Base-by-base conservation (phyloP, 495 filamentous ascomycete genomes). In the Aspergillus diversus region DNA sequence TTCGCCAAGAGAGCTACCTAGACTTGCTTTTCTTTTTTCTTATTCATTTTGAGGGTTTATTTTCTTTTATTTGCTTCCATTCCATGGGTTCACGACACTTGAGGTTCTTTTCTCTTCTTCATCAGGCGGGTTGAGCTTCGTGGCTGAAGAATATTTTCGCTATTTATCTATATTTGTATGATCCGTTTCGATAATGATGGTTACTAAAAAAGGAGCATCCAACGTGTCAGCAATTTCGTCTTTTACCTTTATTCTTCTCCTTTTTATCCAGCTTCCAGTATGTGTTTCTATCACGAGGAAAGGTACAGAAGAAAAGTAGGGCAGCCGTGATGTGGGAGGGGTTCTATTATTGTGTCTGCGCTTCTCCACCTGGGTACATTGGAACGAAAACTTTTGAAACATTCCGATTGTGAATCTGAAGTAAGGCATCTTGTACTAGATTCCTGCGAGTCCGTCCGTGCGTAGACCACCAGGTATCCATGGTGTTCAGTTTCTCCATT, bases 1-100 rank as follows among this genome's bases (percentile, higher is more conserved):
- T 96, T 96, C 77, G 91, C 92, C 54, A 95, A 95, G 86, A 89
- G 91, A 75, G 82, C 90, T 62, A 79, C 82, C 66, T 87, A 80
- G 69, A 77, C 63, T 71, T 57, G 17, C 53, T 47, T 55, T 33
- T 70, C 66, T 65, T 57, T 63, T 64, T 67, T 63, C 57, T 60
- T 69, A 55, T 59, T 60, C 63, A 63, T 63, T 73, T 61, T 66
- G 21, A 63, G 63, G 64, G 61, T 66, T 74, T 68, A 65, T 65
- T 68, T 57, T 57, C 47, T 66, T 61, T 57, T 57, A 49, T 66
- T 61, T 61, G 65, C 65, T 53, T 34, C 54, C 60, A 48, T 61
- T 64, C 67, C 68, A 33, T 34, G 17, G 56, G 47, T 61, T 67
- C 43, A 70, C 63, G 68, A 70, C 64, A 67, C 60, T 35, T 60